Evolutionary conservation across 805 yeast species (phyloP), one percentile per base, ranked within the genome.

Genomic region (Cyberlindnera saturnus): DNA sequence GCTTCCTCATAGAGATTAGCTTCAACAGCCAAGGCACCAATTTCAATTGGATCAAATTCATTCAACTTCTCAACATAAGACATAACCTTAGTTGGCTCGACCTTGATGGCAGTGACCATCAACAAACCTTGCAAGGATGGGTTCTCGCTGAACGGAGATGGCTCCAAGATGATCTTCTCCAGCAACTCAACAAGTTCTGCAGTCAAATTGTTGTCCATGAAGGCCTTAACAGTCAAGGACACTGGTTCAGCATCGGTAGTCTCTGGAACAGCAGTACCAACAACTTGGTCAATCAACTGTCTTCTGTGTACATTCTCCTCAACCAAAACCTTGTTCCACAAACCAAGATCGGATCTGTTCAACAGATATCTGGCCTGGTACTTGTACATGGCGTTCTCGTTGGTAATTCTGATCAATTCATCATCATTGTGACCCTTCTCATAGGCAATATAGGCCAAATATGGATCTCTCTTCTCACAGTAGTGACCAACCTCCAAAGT

Each of bases 391-490:
- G 93, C 79, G 65, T 93, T 93, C 60, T 93, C 98, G 65, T 93
- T 93, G 53, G 99, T 93, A 65, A 93, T 89, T 60, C 78, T 74
- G 58, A 93, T 79, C 59, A 93, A 77, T 64, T 93, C 99, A 45
- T 74, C 82, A 63, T 93, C 96, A 57, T 91, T 90, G 42, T 75
- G 72, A 61, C 99, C 99, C 69, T 90, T 91, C 48, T 95, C 95
- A 67, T 93, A 93, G 41, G 96, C 95, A 68, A 93, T 93, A 66
- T 88, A 93, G 26, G 99, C 99, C 63, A 93, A 74, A 69, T 88
- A 93, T 49, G 99, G 99, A 61, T 93, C 99, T 68, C 99, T 86
- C 79, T 87, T 91, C 69, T 93, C 99, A 75, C 99, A 93, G 73
- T 93, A 93, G 63, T 81, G 88, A 74, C 99, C 99, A 52, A 93